Percentiles rank a stretch among this genome's conserved stretches.
These are phyloP conservation scores for Fraxinus cuspidata DNA, from an alignment of 257 asterid species.

Conservation along the genomic window DNA sequence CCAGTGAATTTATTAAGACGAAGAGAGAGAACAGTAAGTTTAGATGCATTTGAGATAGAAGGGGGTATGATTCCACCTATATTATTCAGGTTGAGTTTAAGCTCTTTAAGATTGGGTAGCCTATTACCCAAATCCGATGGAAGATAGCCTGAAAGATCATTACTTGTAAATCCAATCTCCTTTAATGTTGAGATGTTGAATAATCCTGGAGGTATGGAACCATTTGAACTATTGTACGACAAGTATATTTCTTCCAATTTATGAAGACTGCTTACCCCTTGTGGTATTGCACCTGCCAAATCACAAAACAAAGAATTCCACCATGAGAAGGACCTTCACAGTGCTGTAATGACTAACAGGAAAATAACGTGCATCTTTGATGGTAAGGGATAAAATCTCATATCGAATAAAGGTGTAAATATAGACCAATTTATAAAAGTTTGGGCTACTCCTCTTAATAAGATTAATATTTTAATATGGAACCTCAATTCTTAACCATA, in stretches of 20 bases:
- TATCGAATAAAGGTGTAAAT: too few relatives aligned
- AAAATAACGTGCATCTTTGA: not conserved
- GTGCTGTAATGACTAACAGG: too few relatives aligned
- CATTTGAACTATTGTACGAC: constrained; percentile 8
- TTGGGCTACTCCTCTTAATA: too few relatives aligned
- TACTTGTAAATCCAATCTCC: not conserved
- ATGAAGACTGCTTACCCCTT: constrained; percentile 31
- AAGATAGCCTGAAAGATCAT: constrained; percentile 30
- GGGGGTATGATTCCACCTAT: constrained; percentile 29
- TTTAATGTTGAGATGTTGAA: constrained; percentile 38
- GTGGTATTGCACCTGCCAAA: constrained; percentile 37
- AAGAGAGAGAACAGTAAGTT: constrained; percentile 17
- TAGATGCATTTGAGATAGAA: constrained; percentile 31
- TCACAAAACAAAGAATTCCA: not conserved
- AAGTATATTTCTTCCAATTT: not conserved
- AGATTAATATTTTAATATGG: too few relatives aligned
- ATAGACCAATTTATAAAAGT: too few relatives aligned
- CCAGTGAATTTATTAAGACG: constrained; percentile 23
- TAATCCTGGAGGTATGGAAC: constrained; percentile 29
- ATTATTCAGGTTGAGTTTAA: not conserved
- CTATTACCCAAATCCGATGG: constrained; percentile 1
- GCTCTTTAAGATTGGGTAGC: not conserved
- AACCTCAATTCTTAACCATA: too few relatives aligned
- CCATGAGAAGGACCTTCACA: too few relatives aligned
- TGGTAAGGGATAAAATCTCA: too few relatives aligned